phyloP scores from a whole-genome alignment of 176 grass and related monocot species.

The Olyra latifolia region DNA sequence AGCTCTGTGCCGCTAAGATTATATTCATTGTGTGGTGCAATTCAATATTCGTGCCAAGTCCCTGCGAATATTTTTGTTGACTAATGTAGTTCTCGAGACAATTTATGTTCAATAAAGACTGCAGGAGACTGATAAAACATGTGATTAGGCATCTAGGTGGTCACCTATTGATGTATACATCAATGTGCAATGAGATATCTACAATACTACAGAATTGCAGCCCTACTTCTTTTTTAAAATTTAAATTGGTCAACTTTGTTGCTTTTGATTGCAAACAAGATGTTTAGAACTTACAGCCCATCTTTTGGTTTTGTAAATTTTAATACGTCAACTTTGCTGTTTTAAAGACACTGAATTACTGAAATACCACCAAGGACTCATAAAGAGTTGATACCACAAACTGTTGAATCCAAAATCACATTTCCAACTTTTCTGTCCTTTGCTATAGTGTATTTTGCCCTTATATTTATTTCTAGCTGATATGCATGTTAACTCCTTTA shows the following conservation, averaged over 20 bases:
- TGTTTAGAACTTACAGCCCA: not conserved
- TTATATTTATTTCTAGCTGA: slow-evolving; percentile 21
- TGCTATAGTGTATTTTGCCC: not conserved
- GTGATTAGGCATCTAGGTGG: not conserved
- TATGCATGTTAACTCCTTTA: slow-evolving; percentile 25
- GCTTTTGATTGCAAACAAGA: not conserved
- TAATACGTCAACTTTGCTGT: not conserved
- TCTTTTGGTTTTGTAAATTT: not conserved
- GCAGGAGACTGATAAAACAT: not conserved
- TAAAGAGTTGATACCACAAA: not conserved
- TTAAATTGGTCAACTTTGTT: not conserved
- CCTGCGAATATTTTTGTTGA: not conserved
- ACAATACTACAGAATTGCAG: not conserved
- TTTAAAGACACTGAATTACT: slow-evolving; percentile 13
- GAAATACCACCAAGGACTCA: not conserved
- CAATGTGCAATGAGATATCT: slow-evolving; percentile 2
- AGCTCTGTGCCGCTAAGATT: not conserved
- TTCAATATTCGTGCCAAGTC: not conserved
- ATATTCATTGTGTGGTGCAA: not conserved
- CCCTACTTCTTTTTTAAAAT: not conserved
- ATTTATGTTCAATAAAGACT: not conserved
- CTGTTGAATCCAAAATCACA: not conserved
- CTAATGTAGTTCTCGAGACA: not conserved
- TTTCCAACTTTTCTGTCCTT: not conserved
- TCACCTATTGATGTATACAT: slow-evolving; percentile 4